Percentiles rank a stretch among this genome's conserved stretches.
Evolutionary conservation across 1,139 yeast genomes (phyloP).

Genomic region (Taiozyma sp.): DNA sequence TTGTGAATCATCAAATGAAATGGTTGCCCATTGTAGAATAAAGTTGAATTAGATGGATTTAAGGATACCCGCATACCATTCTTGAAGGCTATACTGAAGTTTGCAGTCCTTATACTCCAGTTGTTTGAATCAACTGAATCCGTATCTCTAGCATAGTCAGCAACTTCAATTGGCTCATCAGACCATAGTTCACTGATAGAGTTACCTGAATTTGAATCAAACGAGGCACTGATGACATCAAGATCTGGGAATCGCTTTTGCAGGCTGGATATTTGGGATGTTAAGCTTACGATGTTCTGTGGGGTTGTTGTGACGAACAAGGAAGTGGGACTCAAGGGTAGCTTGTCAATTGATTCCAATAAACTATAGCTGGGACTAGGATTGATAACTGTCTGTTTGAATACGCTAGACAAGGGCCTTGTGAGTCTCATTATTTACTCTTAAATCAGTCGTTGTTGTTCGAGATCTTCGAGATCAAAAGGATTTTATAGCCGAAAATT

Average conservation of each 20-base stretch:
- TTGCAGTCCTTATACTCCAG: conserved; percentile 1
- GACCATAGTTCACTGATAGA: conserved; percentile 5
- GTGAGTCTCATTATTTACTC: neutral
- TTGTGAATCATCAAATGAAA: conserved; percentile 1
- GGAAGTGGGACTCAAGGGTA: conserved; percentile 1
- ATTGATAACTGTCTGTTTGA: neutral
- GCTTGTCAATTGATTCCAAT: neutral
- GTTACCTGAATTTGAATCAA: conserved; percentile 3
- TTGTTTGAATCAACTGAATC: neutral
- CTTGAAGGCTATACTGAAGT: neutral
- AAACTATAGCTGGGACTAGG: neutral
- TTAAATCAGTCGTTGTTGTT: neutral
- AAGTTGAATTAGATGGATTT: conserved; percentile 2
- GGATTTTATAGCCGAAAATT: too few species aligned
- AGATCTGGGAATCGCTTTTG: neutral
- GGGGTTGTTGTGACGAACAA: conserved; percentile 1
- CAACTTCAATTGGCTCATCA: neutral
- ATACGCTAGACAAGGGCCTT: neutral
- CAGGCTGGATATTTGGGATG: neutral
- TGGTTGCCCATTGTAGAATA: conserved; percentile 2
- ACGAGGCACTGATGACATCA: conserved; percentile 1
- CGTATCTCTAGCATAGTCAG: neutral
- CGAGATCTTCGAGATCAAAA: neutral
- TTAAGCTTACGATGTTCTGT: neutral
- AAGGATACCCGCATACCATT: neutral